Conservation (phyloP, 805 yeast species). For the Nakazawaea wickerhamii region DNA sequence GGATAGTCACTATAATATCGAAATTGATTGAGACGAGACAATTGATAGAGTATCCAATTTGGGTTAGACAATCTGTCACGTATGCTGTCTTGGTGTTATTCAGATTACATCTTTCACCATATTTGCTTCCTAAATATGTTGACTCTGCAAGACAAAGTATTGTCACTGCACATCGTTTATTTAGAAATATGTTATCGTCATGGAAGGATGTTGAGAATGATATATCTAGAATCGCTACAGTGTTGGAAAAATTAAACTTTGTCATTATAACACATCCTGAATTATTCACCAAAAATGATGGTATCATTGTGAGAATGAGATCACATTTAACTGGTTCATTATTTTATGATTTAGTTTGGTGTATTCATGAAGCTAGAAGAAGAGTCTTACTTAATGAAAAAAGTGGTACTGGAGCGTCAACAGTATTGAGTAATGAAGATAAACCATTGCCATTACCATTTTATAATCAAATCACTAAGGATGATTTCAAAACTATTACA, state of each 20-base stretch:
- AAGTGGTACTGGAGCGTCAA: neutral
- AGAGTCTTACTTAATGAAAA: conserved; percentile 40
- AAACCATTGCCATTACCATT: conserved; percentile 75
- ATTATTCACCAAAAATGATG: conserved; percentile 63
- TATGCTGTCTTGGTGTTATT: conserved; percentile 75
- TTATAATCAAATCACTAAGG: conserved; percentile 84
- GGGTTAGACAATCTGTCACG: conserved; percentile 80
- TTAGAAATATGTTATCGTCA: conserved; percentile 81
- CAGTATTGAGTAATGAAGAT: conserved; percentile 27
- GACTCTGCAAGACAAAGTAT: conserved; percentile 90
- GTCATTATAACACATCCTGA: conserved; percentile 87
- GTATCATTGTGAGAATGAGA: conserved; percentile 81
- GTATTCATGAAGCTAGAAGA: conserved; percentile 90
- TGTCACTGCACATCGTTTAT: conserved; percentile 85
- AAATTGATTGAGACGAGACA: conserved; percentile 61
- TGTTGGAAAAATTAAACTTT: conserved; percentile 80
- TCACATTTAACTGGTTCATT: conserved; percentile 88
- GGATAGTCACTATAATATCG: conserved; percentile 73
- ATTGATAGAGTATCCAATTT: conserved; percentile 80
- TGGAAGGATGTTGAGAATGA: conserved; percentile 92
- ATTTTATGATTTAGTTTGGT: conserved; percentile 89
- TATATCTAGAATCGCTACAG: conserved; percentile 86
- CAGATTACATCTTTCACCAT: conserved; percentile 74
- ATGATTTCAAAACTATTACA: conserved; percentile 79
- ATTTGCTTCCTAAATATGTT: conserved; percentile 64